phyloP scores from a whole-genome alignment of 371 early-diverging fungal genomes.

The Lichtheimia ramosa region DNA sequence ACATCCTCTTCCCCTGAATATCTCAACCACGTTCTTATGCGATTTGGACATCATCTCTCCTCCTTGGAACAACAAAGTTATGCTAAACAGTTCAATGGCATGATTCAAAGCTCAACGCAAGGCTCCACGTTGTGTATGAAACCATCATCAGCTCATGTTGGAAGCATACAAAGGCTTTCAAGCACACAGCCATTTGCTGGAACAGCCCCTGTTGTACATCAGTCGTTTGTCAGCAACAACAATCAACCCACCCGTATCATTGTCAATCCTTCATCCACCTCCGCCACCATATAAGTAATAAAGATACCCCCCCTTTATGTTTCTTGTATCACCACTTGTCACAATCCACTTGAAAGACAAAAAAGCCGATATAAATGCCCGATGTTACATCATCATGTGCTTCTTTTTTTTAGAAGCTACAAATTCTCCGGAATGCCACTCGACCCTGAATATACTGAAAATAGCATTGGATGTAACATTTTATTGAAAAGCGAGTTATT shows the following conservation, averaged over 20 bases:
- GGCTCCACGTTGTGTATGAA: constrained; percentile 3
- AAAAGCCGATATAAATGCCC: not conserved
- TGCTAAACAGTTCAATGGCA: not conserved
- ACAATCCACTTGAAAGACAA: not conserved
- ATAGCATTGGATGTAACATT: no score
- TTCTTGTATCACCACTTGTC: not conserved
- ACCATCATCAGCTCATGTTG: not conserved
- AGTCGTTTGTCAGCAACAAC: not conserved
- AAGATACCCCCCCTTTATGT: no score
- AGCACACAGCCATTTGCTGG: no score
- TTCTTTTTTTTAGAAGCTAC: not conserved
- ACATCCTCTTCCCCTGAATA: constrained; percentile 5
- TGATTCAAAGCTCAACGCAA: constrained; percentile 5
- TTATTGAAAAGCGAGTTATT: no score
- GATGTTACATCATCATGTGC: not conserved
- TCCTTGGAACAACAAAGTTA: constrained; percentile 2
- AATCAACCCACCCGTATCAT: not conserved
- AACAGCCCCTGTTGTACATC: no score
- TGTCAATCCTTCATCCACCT: not conserved
- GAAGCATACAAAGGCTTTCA: no score
- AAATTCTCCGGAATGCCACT: not conserved
- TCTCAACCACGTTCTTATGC: constrained; percentile 6
- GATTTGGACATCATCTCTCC: constrained; percentile 12
- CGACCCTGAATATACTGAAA: not conserved
- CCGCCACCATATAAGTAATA: not conserved